phyloP scores from a whole-genome alignment of 176 grass and related monocot genomes.

The Poa pratensis region DNA sequence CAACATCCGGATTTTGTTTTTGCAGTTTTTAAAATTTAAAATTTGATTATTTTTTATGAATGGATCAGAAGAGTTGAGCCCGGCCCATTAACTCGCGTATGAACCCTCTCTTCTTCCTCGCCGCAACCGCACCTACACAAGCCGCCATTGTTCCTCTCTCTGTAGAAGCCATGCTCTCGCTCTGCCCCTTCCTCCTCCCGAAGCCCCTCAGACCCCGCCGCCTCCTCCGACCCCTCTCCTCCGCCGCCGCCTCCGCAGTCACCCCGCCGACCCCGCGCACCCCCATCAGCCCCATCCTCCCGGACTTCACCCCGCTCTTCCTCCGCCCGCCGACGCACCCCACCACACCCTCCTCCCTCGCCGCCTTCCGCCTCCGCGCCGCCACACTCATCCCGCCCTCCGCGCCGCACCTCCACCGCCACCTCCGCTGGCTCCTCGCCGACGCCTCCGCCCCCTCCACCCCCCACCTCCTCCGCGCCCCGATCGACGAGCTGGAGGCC shows the following conservation, averaged over 20 bases:
- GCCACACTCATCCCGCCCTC: conserved; percentile 38
- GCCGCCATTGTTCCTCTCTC: neutral
- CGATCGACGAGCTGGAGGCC: conserved; percentile 59
- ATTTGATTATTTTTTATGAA: too few relatives aligned
- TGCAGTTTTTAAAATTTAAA: too few relatives aligned
- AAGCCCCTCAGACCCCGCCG: neutral
- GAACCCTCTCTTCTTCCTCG: neutral
- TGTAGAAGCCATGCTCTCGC: conserved; percentile 19
- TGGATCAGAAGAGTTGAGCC: too few relatives aligned
- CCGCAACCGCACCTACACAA: neutral
- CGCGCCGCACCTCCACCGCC: conserved; percentile 66
- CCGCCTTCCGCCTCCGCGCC: conserved; percentile 66
- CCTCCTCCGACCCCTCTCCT: conserved; percentile 4
- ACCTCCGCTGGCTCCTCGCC: conserved; percentile 82
- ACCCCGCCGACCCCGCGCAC: conserved; percentile 18
- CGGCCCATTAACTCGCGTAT: neutral
- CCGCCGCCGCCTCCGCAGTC: conserved; percentile 5
- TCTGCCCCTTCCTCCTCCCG: neutral
- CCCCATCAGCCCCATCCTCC: neutral
- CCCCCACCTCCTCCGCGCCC: conserved; percentile 53
- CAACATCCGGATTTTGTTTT: too few relatives aligned
- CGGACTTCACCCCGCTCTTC: conserved; percentile 63
- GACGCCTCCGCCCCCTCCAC: conserved; percentile 39
- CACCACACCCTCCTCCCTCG: conserved; percentile 39
- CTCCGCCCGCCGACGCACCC: conserved; percentile 65